Evolutionary conservation across 2,329 filamentous ascomycete species (phyloP).

Genomic region (Neonectria neomacrospora): DNA sequence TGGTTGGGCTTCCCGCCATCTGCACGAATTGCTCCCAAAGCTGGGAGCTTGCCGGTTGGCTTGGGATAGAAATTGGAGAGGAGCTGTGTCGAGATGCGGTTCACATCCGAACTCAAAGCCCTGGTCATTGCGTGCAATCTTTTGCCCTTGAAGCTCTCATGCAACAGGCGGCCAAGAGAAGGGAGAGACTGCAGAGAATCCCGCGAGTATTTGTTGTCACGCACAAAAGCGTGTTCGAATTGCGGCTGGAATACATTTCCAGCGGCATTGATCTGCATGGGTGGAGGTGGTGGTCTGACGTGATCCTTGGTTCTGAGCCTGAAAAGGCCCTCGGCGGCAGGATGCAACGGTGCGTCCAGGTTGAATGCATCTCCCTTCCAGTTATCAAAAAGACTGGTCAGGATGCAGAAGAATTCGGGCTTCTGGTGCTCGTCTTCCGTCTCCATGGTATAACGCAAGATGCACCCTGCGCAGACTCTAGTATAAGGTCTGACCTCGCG

Average conservation of each 20-base stretch:
- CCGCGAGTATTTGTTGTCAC: constrained; percentile 42
- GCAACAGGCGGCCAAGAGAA: constrained; percentile 35
- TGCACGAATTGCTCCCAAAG: neutral
- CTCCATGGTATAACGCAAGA: constrained; percentile 46
- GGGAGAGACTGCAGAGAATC: constrained; percentile 49
- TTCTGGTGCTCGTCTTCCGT: constrained; percentile 46
- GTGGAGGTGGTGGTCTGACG: constrained; percentile 18
- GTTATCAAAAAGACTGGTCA: constrained; percentile 42
- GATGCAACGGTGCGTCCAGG: constrained; percentile 45
- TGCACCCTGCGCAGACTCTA: constrained; percentile 47
- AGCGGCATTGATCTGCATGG: constrained; percentile 16
- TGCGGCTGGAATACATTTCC: constrained; percentile 28
- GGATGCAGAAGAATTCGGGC: constrained; percentile 21
- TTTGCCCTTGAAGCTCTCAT: neutral
- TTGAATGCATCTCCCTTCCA: constrained; percentile 46
- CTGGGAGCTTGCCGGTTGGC: neutral
- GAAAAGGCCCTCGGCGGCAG: constrained; percentile 34
- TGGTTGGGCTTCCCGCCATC: constrained; percentile 18
- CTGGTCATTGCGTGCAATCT: constrained; percentile 12
- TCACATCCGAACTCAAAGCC: constrained; percentile 38
- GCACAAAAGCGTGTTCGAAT: constrained; percentile 27
- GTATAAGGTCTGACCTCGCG: constrained; percentile 20
- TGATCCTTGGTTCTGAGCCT: constrained; percentile 31
- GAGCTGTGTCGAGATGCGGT: constrained; percentile 22
- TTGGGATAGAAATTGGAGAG: constrained; percentile 14